A percentile compares a stretch with the other conserved stretches of the same genome.
Evolutionary conservation across 106 monocot genomes (phyloP).

Genomic region (Hemerocallis citrina): DNA sequence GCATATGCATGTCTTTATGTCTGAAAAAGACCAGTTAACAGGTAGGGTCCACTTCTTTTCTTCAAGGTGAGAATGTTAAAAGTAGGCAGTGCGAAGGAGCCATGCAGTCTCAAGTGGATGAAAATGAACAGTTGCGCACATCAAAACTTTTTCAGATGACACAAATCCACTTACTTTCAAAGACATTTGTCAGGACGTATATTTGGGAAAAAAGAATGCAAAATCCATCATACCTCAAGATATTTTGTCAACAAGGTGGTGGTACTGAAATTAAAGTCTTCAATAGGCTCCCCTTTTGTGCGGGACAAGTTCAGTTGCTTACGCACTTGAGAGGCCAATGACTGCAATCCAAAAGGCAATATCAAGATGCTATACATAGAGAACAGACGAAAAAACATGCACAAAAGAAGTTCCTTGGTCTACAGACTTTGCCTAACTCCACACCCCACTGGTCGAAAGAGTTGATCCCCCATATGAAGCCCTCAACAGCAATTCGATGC

Average conservation of each 20-base stretch:
- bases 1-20: no score
- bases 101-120: no score
- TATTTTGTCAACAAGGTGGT: slow-evolving; percentile 63
- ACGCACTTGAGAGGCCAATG: slow-evolving; percentile 80
- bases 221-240: slow-evolving; percentile 74
- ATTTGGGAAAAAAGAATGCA: no score
- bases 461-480: slow-evolving; percentile 96
- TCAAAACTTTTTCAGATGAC: no score
- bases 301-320: slow-evolving; percentile 80
- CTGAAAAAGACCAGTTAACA: no score
- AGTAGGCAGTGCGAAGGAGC: no score
- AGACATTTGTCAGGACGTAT: no score
- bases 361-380: neutral
- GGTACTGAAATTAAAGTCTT: slow-evolving; percentile 87
- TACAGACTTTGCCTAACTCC: slow-evolving; percentile 87
- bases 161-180: no score
- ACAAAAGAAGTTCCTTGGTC: neutral
- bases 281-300: slow-evolving; percentile 35
- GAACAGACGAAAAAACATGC: neutral
- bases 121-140: no score
- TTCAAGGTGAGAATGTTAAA: no score
- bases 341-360: slow-evolving; percentile 24
- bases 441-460: slow-evolving; percentile 99
- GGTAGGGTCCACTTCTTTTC: no score
- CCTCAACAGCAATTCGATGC: slow-evolving; percentile 92